A percentile compares a stretch with the other conserved stretches of the same genome.
phyloP scores from a whole-genome alignment of 202 grass and related monocot species.

The Musa balbisiana region DNA sequence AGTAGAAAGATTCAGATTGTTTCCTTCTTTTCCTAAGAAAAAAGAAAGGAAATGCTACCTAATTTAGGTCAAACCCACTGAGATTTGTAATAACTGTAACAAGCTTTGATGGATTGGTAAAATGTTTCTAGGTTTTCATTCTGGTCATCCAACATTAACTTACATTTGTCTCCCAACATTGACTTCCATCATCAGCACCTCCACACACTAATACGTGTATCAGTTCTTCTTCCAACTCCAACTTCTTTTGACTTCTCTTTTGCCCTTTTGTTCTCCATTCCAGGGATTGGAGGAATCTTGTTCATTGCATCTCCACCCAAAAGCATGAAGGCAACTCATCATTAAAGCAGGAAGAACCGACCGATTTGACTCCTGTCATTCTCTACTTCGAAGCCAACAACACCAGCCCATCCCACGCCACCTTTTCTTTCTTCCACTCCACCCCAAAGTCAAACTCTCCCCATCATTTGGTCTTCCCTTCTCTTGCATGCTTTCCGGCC shows the following conservation, averaged over 20 bases:
- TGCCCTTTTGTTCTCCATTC: conserved; percentile 14
- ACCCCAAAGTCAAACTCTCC: conserved; percentile 8
- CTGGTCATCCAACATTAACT: no score
- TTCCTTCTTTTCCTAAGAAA: no score
- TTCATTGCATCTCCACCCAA: conserved; percentile 22
- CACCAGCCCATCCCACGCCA: background rate
- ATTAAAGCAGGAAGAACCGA: conserved; percentile 11
- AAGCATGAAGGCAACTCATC: conserved; percentile 15
- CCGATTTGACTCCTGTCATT: conserved; percentile 11
- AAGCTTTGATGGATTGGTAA: no score
- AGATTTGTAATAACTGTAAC: no score
- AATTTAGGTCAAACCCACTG: no score
- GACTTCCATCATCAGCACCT: no score
- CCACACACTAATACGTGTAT: background rate
- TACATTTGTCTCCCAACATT: no score
- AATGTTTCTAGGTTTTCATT: no score
- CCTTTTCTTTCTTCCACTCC: background rate
- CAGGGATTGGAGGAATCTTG: conserved; percentile 23
- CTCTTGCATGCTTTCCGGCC: background rate
- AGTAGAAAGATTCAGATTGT: no score
- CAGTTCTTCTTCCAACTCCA: background rate
- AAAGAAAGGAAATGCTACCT: no score
- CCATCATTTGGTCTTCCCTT: conserved; percentile 22
- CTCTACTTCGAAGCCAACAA: background rate
- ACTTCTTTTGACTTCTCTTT: background rate